These are phyloP conservation scores for Lodderomyces elongisporus DNA, from an alignment of 1,139 yeast genomes.

Conservation along the genomic window DNA sequence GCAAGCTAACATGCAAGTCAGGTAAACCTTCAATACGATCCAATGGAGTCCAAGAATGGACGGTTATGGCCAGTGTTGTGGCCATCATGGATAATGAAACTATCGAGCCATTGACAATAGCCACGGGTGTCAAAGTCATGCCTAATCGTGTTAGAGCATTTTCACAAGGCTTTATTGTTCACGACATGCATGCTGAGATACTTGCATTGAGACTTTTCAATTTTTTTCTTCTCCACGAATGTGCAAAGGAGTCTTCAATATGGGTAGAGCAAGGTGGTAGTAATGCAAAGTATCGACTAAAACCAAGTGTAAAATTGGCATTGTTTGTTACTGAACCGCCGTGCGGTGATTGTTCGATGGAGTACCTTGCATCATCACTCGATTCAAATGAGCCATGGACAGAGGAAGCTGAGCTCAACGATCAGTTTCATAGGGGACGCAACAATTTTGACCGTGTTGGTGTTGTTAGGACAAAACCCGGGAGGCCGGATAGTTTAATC, in stretches of 20 bases:
- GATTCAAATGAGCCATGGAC: slow-evolving; percentile 20
- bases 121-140: slow-evolving; percentile 80
- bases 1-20: slow-evolving; percentile 17
- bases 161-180: slow-evolving; percentile 59
- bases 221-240: slow-evolving; percentile 30
- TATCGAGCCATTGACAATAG: slow-evolving; percentile 40
- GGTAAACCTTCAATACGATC: slow-evolving; percentile 59
- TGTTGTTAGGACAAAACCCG: slow-evolving; percentile 84
- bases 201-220: slow-evolving; percentile 69
- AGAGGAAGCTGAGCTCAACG: slow-evolving; percentile 4
- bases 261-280: slow-evolving; percentile 6
- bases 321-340: slow-evolving; percentile 78
- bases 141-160: slow-evolving; percentile 47
- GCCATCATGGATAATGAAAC: slow-evolving; percentile 28
- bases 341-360: slow-evolving; percentile 87
- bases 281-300: slow-evolving; percentile 27
- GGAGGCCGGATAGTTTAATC: slow-evolving; percentile 67
- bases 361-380: slow-evolving; percentile 13
- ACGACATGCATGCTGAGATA: slow-evolving; percentile 89
- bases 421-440: slow-evolving; percentile 50
- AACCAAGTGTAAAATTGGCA: slow-evolving; percentile 38
- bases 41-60: slow-evolving; percentile 74
- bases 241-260: slow-evolving; percentile 7
- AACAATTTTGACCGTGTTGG: slow-evolving; percentile 56
- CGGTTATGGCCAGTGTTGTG: slow-evolving; percentile 74